These are phyloP conservation scores for Microdochium nivale DNA, from an alignment of 2,329 filamentous ascomycete species.

Conservation along the genomic window DNA sequence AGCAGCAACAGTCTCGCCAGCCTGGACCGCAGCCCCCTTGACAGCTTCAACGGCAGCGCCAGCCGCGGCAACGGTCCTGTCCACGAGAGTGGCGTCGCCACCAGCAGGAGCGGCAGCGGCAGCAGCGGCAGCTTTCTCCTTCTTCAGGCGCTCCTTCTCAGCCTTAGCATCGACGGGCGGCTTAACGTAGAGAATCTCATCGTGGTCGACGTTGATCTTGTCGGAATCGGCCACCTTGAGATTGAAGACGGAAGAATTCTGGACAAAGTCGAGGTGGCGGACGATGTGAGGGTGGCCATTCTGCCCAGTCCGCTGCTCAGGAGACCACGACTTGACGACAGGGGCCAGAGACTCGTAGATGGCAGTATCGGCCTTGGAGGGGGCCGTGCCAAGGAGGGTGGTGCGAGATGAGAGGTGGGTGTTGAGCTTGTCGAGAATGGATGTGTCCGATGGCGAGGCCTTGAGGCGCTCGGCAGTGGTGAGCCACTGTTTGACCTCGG, in stretches of 20 bases:
- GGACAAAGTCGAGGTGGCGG: constrained; percentile 86
- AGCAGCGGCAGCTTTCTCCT: constrained; percentile 73
- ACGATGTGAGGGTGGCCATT: constrained; percentile 86
- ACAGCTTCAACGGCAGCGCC: constrained; percentile 51
- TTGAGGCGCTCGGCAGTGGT: constrained; percentile 66
- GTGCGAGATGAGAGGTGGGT: constrained; percentile 80
- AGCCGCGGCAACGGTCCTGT: constrained; percentile 53
- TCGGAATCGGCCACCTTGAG: constrained; percentile 61
- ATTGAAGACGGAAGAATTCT: constrained; percentile 72
- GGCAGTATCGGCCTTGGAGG: constrained; percentile 77
- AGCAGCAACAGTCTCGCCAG: constrained; percentile 33
- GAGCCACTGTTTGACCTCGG: constrained; percentile 85
- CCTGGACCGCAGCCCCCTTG: constrained; percentile 39
- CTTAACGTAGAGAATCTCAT: constrained; percentile 79
- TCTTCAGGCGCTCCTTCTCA: constrained; percentile 94
- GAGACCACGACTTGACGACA: constrained; percentile 67
- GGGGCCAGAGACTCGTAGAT: constrained; percentile 74
- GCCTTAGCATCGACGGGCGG: constrained; percentile 85
- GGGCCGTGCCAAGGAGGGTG: constrained; percentile 82
- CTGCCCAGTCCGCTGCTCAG: constrained; percentile 84
- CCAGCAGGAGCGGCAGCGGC: constrained; percentile 42
- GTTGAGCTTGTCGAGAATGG: constrained; percentile 74
- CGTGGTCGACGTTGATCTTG: constrained; percentile 70
- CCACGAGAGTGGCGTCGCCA: constrained; percentile 37
- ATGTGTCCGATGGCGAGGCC: constrained; percentile 48